Conservation (phyloP, 2,329 filamentous ascomycete species). For the Apiospora saccharicola region DNA sequence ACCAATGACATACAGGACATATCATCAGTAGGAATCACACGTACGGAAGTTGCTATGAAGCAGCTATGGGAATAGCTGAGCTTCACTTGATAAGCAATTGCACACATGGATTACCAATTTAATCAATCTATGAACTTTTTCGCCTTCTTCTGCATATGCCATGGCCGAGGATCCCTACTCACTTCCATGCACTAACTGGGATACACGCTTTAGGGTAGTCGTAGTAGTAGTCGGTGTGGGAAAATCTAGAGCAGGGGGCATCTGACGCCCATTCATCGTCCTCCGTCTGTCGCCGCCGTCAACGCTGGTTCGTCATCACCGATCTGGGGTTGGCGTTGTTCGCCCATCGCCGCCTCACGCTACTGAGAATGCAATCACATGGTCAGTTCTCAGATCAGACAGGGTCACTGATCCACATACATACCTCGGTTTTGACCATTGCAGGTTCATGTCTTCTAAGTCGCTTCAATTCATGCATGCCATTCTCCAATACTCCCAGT, state of each 20-base stretch:
- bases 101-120: neutral
- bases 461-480: conserved; percentile 21
- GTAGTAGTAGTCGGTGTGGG: neutral
- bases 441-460: neutral
- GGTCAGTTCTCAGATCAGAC: neutral
- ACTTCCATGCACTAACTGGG: neutral
- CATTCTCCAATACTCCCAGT: conserved; percentile 25
- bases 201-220: neutral
- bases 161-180: neutral
- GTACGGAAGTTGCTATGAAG: neutral
- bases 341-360: neutral
- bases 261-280: neutral
- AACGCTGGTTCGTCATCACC: neutral
- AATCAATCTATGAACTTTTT: neutral
- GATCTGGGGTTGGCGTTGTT: neutral
- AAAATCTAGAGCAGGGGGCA: neutral
- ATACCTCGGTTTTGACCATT: neutral
- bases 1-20: neutral
- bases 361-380: neutral
- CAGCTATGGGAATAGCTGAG: neutral
- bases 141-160: neutral
- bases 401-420: neutral
- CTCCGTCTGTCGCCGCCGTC: neutral
- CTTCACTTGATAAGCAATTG: neutral
- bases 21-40: neutral